Base-by-base conservation (phyloP, 768 basidiomycete species). In the Tulasnella sp. region DNA sequence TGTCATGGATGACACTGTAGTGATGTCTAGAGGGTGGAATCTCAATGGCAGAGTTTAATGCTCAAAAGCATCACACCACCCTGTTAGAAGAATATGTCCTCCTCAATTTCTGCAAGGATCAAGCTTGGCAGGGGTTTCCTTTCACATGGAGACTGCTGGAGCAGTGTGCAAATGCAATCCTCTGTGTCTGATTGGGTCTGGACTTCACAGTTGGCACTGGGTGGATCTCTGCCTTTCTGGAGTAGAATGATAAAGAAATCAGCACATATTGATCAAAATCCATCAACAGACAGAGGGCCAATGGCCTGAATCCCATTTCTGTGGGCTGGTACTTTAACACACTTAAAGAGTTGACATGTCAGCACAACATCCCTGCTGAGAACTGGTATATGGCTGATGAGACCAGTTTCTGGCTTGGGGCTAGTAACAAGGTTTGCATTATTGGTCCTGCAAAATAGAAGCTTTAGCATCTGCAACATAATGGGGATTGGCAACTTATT, bases 201-300 rank as follows among this genome's bases (percentile, higher is more conserved):
- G 21, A 25, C 5, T 23, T 46, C 1, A 31, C 25, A 25, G 2
- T 46, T 2, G 45, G 45, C 4, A 15, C 25, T 5, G 25, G 19
- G 58, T 62, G 52, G 65, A 36, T 6, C 23, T 35, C 42, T 15
- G 8, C 35, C 49, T 62, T 63, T 29, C 9, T 61, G 32, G 32
- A 34, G 9, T 11, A 62, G 17, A 65, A 39, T 9, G 51, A 63
- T 36, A 25, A 36, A 34, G 29, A 39, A 1, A 32, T 62, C 11
- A n/a, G 40, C 9, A 37, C 29, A 15, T 49, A 62, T 25, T 41
- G 31, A 31, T 25, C 48, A 17, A 48, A 39, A 14, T 25, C 57
- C 6, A 39, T 62, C 12, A 57, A 58, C 6, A 25, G 27, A 14
- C 17, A 5, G 8, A 29, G 59, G 3, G 57, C 42, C 7, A 58